Evolutionary conservation across 2,329 filamentous ascomycete genomes (phyloP).

Genomic region (Verticillium klebahnii): DNA sequence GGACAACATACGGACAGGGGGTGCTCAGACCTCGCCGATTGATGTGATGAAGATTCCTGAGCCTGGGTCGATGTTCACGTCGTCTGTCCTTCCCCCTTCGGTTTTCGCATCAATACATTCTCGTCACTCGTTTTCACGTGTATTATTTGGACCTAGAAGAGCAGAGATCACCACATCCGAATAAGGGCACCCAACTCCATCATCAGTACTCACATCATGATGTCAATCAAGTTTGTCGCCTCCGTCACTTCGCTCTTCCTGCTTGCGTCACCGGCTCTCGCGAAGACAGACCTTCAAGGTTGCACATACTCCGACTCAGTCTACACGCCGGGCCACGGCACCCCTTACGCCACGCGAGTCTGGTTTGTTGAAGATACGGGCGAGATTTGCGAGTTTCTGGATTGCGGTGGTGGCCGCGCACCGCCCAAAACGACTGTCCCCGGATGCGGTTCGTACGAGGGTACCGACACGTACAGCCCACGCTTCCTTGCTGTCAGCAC

Average conservation of each 20-base stretch:
- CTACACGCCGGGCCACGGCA: conserved; percentile 6
- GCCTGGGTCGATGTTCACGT: no score
- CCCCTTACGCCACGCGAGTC: conserved; percentile 27
- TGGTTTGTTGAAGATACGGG: conserved; percentile 60
- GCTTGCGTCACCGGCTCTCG: conserved; percentile 20
- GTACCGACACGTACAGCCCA: conserved; percentile 33
- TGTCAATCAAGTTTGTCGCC: not conserved
- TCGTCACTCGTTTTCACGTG: not conserved
- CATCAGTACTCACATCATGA: not conserved
- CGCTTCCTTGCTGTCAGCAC: not conserved
- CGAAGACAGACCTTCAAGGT: conserved; percentile 40
- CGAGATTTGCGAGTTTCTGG: conserved; percentile 59
- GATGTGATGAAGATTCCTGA: not conserved
- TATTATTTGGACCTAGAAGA: not conserved
- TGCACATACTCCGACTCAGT: conserved; percentile 29
- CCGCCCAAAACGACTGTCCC: conserved; percentile 60
- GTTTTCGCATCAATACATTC: not conserved
- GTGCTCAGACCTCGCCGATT: not conserved
- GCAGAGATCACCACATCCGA: not conserved
- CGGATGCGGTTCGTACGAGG: conserved; percentile 52
- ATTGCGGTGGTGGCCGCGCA: conserved; percentile 64
- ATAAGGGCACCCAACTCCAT: not conserved
- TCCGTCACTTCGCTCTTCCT: not conserved
- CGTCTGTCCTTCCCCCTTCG: not conserved
- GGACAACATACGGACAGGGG: not conserved